Evolutionary conservation across 495 filamentous ascomycete species (phyloP).

Genomic region (Cryomyces minteri): DNA sequence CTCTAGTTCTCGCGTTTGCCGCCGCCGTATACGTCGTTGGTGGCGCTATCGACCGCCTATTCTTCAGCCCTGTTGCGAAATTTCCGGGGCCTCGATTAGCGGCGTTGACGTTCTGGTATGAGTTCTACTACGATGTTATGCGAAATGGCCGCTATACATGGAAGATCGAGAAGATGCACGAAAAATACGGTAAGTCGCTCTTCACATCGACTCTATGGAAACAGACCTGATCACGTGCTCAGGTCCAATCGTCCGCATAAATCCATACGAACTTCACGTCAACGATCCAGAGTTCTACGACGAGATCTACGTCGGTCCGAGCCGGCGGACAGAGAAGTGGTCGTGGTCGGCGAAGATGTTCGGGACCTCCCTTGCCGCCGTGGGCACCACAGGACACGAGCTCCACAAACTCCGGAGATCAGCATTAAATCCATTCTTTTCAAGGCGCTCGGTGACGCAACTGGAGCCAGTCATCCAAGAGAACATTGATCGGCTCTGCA

Average conservation of each 20-base stretch:
- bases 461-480: slow-evolving; percentile 28
- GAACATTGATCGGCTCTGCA: slow-evolving; percentile 23
- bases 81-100: slow-evolving; percentile 11
- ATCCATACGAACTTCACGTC: slow-evolving; percentile 15
- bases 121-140: slow-evolving; percentile 13
- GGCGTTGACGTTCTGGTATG: slow-evolving; percentile 12
- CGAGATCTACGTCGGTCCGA: slow-evolving; percentile 5
- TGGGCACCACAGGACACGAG: slow-evolving; percentile 16
- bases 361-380: background rate
- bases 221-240: background rate
- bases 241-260: slow-evolving; percentile 19
- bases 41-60: slow-evolving; percentile 7
- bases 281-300: slow-evolving; percentile 11
- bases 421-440: slow-evolving; percentile 31
- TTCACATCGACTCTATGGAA: background rate
- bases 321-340: slow-evolving; percentile 7
- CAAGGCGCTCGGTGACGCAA: slow-evolving; percentile 22
- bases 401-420: slow-evolving; percentile 28
- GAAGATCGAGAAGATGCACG: slow-evolving; percentile 6
- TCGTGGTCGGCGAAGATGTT: slow-evolving; percentile 4
- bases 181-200: slow-evolving; percentile 5
- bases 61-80: slow-evolving; percentile 3
- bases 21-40: background rate
- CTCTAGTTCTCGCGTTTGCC: background rate
- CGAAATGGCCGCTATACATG: slow-evolving; percentile 6